Conservation (phyloP, 2,329 filamentous ascomycete genomes). For the Diaporthe sp. region DNA sequence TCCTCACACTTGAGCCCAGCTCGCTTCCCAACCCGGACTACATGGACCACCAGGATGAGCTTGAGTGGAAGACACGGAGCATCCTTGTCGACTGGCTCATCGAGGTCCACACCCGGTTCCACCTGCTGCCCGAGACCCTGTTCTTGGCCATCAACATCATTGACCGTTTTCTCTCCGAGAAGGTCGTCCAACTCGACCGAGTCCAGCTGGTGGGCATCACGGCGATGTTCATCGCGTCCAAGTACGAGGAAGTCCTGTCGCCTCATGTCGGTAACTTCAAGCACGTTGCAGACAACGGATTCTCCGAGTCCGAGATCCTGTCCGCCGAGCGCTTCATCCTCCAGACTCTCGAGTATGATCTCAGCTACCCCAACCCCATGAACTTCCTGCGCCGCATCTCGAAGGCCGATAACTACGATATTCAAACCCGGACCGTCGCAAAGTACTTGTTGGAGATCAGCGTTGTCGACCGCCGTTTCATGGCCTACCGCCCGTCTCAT, state of each 20-base stretch:
- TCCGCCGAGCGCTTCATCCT: slow-evolving; percentile 97
- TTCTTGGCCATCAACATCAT: slow-evolving; percentile 99
- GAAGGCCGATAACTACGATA: slow-evolving; percentile 99
- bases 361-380: slow-evolving; percentile 99
- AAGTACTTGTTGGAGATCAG: slow-evolving; percentile 99
- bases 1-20: slow-evolving; percentile 85
- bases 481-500: slow-evolving; percentile 88
- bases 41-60: slow-evolving; percentile 92
- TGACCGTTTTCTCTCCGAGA: slow-evolving; percentile 94
- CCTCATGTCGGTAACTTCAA: slow-evolving; percentile 98
- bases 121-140: slow-evolving; percentile 92
- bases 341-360: slow-evolving; percentile 90
- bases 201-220: slow-evolving; percentile 97
- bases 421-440: slow-evolving; percentile 94
- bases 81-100: slow-evolving; percentile 98
- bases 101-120: slow-evolving; percentile 97
- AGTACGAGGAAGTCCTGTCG: slow-evolving; percentile 98
- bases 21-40: slow-evolving; percentile 89
- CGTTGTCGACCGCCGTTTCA: slow-evolving; percentile 93
- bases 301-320: slow-evolving; percentile 93
- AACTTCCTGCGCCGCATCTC: slow-evolving; percentile 99
- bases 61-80: slow-evolving; percentile 98
- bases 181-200: slow-evolving; percentile 95
- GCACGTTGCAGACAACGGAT: slow-evolving; percentile 96
- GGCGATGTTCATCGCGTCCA: slow-evolving; percentile 99